Percentiles rank a stretch among this genome's conserved stretches.
Conservation (phyloP, 257 asterid species). For the Nyctanthes arbortristis region DNA sequence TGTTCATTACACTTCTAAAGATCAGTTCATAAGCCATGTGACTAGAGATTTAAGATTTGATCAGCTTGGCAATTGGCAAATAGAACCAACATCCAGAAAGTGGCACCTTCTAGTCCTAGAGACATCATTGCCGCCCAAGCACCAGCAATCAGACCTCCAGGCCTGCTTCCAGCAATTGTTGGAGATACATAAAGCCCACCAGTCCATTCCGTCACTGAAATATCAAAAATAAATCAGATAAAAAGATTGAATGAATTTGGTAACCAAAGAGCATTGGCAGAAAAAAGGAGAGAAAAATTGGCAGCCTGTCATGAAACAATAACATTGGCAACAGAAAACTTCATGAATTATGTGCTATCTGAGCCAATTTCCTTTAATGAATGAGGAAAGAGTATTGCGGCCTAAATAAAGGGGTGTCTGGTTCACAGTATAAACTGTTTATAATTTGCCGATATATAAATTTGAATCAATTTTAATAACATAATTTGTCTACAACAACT, state of each 20-base stretch:
- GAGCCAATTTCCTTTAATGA: slow-evolving; percentile 1
- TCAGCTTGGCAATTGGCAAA: neutral
- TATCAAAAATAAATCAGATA: slow-evolving; percentile 16
- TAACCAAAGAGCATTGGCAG: slow-evolving; percentile 1
- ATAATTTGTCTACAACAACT: no score
- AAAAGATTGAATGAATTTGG: neutral
- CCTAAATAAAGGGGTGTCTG: no score
- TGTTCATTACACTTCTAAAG: slow-evolving; percentile 24
- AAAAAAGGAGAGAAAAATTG: neutral
- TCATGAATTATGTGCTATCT: slow-evolving; percentile 1
- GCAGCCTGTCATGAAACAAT: neutral
- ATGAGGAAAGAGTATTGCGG: neutral
- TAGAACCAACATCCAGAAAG: slow-evolving; percentile 10
- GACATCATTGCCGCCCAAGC: slow-evolving; percentile 99
- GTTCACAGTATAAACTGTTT: no score
- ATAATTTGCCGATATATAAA: no score
- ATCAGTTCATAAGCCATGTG: slow-evolving; percentile 23
- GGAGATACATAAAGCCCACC: slow-evolving; percentile 98
- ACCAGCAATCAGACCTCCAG: slow-evolving; percentile 95
- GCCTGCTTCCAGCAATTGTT: slow-evolving; percentile 94
- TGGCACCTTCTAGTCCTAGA: slow-evolving; percentile 84
- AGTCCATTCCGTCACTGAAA: slow-evolving; percentile 93
- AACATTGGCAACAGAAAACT: neutral
- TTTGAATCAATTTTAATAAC: no score
- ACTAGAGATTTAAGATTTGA: slow-evolving; percentile 13